Evolutionary conservation across 306 rosid species (phyloP).

Genomic region (Inga leiocalycina): DNA sequence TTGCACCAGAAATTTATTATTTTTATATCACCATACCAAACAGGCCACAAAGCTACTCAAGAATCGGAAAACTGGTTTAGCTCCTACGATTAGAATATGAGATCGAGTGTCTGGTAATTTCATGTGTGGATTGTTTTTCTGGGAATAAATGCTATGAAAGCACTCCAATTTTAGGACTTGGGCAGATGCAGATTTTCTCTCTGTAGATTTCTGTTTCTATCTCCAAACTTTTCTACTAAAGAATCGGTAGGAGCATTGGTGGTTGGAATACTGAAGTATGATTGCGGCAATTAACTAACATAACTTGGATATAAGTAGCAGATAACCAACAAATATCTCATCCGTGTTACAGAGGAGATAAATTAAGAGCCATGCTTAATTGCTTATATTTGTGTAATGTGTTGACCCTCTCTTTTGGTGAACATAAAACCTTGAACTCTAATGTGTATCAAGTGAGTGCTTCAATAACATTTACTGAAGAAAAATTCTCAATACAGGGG

Average conservation of each 20-base stretch:
- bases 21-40: neutral
- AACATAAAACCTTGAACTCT: conserved; percentile 3
- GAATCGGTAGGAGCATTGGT: neutral
- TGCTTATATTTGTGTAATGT: neutral
- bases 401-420: conserved; percentile 11
- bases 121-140: neutral
- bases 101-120: neutral
- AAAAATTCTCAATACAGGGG: conserved; percentile 50
- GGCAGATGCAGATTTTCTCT: neutral
- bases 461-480: conserved; percentile 23
- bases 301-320: neutral
- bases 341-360: neutral
- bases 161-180: neutral
- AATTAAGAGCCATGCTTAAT: neutral
- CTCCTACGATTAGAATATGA: neutral
- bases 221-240: neutral
- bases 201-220: neutral
- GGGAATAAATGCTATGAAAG: neutral
- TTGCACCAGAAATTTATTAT: neutral
- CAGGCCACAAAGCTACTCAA: neutral
- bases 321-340: neutral
- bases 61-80: neutral
- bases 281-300: neutral
- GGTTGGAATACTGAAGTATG: neutral
- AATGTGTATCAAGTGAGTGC: conserved; percentile 7